Evolutionary conservation across 2,329 filamentous ascomycete species (phyloP), one percentile per base, ranked within the genome.

Genomic region (Beauveria pseudobassiana): DNA sequence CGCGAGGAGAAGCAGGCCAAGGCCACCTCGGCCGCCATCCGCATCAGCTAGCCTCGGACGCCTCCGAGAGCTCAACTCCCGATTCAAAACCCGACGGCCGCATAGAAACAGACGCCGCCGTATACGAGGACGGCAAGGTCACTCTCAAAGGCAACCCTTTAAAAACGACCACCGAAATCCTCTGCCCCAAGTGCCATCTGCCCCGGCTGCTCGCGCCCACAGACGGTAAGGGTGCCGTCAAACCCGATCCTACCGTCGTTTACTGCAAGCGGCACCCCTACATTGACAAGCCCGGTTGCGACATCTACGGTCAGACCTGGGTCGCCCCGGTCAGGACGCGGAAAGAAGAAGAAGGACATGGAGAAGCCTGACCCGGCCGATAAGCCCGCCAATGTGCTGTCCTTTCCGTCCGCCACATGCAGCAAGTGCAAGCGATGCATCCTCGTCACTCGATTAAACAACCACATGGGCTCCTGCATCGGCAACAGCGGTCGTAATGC

Each of bases 221-320:
- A 67, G 86, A 88, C 69, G 87, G 87, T 67, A 87, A 84, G 68
- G 87, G 87, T 51, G 81, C 86, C 14, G 77, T 76, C 69, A 85
- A 85, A 69, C 86, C 86, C 49, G 84, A 88, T 62, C 88, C 88
- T 0, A 79, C 81, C 65, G 78, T 87, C 66, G 84, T 87, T 66
- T 93, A 92, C 78, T 93, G 90, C 81, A 90, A 90, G 74, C 86
- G 87, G 66, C 86, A 88, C 64, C 89, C 89, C 0, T 93, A 88
- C 78, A 89, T 91, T 64, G 85, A 90, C 67, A 87, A 89, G 71
- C 80, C 85, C 2, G 88, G 88, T 63, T 89, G 87, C 75, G 89
- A 93, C 73, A 90, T 93, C 65, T 92, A 92, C 73, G 89, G 88
- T 56, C 90, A 92, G 74, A 90, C 88, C 30, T 93, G 90, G 82